These are phyloP conservation scores for Casuarina glauca DNA, from an alignment of 306 rosid species.

Conservation along the genomic window DNA sequence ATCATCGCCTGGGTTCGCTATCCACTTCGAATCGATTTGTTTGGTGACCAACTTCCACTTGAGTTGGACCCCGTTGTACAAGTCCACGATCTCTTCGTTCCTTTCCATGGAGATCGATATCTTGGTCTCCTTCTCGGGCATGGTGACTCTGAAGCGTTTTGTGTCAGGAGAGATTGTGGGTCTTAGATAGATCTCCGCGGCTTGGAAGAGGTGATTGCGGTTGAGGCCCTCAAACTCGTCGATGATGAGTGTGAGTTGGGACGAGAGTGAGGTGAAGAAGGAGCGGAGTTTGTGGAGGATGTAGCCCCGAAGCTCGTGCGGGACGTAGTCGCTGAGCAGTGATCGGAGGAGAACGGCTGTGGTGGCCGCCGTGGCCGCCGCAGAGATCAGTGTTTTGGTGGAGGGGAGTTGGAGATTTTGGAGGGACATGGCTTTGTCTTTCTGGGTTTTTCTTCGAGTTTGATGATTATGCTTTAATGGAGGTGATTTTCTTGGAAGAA, in stretches of 20 bases:
- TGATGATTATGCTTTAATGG: neutral
- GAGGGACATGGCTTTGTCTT: neutral
- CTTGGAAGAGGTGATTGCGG: slow-evolving; percentile 26
- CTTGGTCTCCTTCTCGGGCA: slow-evolving; percentile 17
- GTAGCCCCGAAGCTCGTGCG: slow-evolving; percentile 13
- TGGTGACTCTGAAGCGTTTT: slow-evolving; percentile 21
- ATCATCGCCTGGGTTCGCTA: neutral
- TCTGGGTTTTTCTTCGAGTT: neutral
- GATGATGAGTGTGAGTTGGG: slow-evolving; percentile 26
- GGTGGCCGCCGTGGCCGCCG: slow-evolving; percentile 21
- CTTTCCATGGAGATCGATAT: slow-evolving; percentile 12
- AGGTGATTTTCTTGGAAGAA: neutral
- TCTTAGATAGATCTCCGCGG: slow-evolving; percentile 23
- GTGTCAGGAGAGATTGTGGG: slow-evolving; percentile 18
- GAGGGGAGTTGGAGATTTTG: slow-evolving; percentile 25
- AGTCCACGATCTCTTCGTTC: slow-evolving; percentile 25
- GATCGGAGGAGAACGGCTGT: slow-evolving; percentile 27
- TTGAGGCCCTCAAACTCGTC: slow-evolving; percentile 33
- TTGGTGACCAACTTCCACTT: slow-evolving; percentile 25
- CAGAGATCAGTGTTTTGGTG: slow-evolving; percentile 16
- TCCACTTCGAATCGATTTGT: slow-evolving; percentile 4
- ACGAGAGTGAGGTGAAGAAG: slow-evolving; percentile 12
- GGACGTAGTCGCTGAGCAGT: slow-evolving; percentile 21
- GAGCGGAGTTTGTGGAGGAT: slow-evolving; percentile 1
- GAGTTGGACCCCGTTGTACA: slow-evolving; percentile 16